Evolutionary conservation across 1,284 basidiomycete species (phyloP), one percentile per base, ranked within the genome.

Genomic region (Leccinum griseonigrum): DNA sequence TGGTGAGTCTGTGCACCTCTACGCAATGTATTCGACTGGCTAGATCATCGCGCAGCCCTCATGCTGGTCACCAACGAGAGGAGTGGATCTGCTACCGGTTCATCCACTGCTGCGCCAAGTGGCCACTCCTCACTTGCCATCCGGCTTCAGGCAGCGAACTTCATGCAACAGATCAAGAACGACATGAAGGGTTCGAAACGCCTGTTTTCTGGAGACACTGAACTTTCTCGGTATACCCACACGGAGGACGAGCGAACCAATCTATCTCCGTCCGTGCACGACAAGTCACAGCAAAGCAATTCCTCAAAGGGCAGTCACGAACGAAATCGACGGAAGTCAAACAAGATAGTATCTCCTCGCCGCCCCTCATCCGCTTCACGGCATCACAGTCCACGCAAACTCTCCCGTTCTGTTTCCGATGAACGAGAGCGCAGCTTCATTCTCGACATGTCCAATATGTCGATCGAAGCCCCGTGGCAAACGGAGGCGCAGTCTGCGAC

Each of bases 151-250:
- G 93, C 90, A 4, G 90, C 85, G 11, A 85, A 82, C 43, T 76
- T 95, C 54, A 93, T 95, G 90, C 89, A 88, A 16, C 90, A 92
- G 65, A 92, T 94, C 64, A 89, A 90, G 74, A 81, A 79, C 60
- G 89, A 91, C 66, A 84, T 91, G 80, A 86, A 84, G 68, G 82
- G 84, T 9, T 81, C 83, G 50, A 90, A 89, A 71, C 85, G 88
- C 18, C 66, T 89, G 2, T 87, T 88, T 67, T 90, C 89, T 2
- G 82, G 80, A 2, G 85, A 86, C 26, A 86, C 84, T 0, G 86
- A 87, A 26, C 64, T 78, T 34, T 83, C 83, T 29, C 80, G 80
- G 56, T 73, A 74, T 46, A 70, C 75, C 10, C 74, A 75, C 54
- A 59, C 71, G 18, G 80, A 77, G 31, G 76, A 78, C 36, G 75